Evolutionary conservation across 192 early-diverging fungal genomes (phyloP).

Genomic region (Rhizoclosmatium sp.): DNA sequence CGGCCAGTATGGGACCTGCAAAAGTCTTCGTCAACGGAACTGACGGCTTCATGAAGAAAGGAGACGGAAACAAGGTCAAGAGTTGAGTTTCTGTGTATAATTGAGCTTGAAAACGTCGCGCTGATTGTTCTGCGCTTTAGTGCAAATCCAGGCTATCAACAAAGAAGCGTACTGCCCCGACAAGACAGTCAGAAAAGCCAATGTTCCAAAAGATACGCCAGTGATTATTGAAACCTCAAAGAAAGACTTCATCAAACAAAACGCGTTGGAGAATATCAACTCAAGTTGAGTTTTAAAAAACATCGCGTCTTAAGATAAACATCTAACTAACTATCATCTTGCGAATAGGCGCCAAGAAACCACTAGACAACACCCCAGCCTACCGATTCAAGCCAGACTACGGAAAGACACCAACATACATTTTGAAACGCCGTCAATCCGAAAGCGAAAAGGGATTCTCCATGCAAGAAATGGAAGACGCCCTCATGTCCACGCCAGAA

Average conservation of each 20-base stretch:
- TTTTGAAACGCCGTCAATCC: constrained; percentile 36
- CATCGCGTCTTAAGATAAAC: too few relatives aligned
- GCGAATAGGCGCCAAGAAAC: constrained; percentile 50
- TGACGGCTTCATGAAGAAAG: constrained; percentile 54
- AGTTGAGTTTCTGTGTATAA: neutral
- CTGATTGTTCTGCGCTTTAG: neutral
- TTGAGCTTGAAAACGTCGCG: neutral
- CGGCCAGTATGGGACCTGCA: constrained; percentile 62
- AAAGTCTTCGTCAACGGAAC: constrained; percentile 49
- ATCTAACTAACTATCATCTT: neutral
- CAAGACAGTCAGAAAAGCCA: constrained; percentile 55
- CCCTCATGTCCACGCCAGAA: constrained; percentile 14
- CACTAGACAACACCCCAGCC: constrained; percentile 25
- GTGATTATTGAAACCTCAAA: constrained; percentile 36
- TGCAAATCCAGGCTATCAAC: neutral
- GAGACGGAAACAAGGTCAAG: constrained; percentile 49
- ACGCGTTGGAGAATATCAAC: constrained; percentile 65
- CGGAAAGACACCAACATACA: constrained; percentile 54
- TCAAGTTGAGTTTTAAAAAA: constrained; percentile 46
- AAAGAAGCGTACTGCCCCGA: constrained; percentile 29
- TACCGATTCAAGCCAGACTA: constrained; percentile 59
- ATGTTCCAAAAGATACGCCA: constrained; percentile 51
- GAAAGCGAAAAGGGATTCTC: constrained; percentile 22
- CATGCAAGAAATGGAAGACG: constrained; percentile 40
- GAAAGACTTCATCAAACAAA: constrained; percentile 63